Base-by-base conservation (phyloP, 2,329 filamentous ascomycete genomes). In the Alternaria dauci region DNA sequence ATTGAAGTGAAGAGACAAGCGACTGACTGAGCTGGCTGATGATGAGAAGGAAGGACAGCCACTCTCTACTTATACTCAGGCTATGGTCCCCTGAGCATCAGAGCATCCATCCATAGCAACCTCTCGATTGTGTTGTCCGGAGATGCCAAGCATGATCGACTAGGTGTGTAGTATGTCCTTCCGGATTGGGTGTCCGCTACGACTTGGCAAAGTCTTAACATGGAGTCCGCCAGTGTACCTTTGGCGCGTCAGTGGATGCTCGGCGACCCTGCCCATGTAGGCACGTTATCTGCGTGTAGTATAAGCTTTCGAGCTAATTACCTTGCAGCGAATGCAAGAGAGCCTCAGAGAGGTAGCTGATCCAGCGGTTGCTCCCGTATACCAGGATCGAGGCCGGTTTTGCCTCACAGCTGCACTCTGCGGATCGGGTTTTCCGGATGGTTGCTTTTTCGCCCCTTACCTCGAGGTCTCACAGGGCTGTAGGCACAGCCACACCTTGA, bases 161-260 rank as follows among this genome's bases (percentile, higher is more conserved):
- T 48, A 52, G 36, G 54, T 58, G 54, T 52, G 43, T 43, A 44
- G 41, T 61, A 53, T 52, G 58, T 58, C 58, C 58, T 61, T 58
- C 58, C 58, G 23, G 11, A 34, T 61, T 57, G 38, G 54, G 47
- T 47, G 36, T 26, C 34, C 48, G 26, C 18, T 50, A 48, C 38
- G 23, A 41, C 58, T 61, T 61, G 58, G 58, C 54, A 57, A 61
- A 61, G n/a, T 57, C 58, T 61, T 61, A 57, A 52, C 34, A 47
- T 48, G 28, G 18, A 42, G 41, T 32, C 58, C 48, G 58, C 42
- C 36, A 34, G 25, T 36, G 42, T 47, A 50, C 30, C 47, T 60
- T 43, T 5, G 36, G 34, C 34, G 32, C 30, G 30, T 14, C 23
- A 30, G 28, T 52, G 53, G 32, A 16, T 25, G 48, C 54, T 32